Base-by-base conservation (phyloP, 2,329 filamentous ascomycete species). In the Cytospora piceicola region DNA sequence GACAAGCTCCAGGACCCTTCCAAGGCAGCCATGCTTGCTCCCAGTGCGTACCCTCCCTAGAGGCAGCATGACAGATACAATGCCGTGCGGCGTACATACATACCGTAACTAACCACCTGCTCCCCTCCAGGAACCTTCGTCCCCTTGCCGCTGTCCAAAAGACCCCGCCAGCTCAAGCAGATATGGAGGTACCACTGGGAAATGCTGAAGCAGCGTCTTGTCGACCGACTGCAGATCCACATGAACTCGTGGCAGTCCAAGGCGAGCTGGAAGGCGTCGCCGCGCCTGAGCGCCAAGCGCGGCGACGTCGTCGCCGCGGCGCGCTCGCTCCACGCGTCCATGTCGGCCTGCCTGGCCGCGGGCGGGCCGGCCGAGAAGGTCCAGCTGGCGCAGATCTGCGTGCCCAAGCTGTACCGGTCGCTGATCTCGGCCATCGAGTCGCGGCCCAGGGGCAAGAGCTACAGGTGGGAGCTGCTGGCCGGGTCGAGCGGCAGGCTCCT, bases 291-390 rank as follows among this genome's bases (percentile, higher is more conserved):
- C 39, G 61, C 82, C 30, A 70, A 76, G 30, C 79, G 78, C 17
- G 70, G 75, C 27, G 73, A 75, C 61, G 77, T 85, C 56, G 74
- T 80, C 11, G 82, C 85, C 1, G 81, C 82, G 0, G 89, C 88
- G 36, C 82, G 85, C 71, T 81, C 79, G 24, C 78, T 90, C 72
- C 88, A 92, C 75, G 77, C 79, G 61, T 77, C 84, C 69, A 85
- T 91, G 81, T 86, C 87, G 70, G 80, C 82, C 65, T 85, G 85
- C 5, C 83, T 90, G 58, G 89, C 89, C 8, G 76, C 77, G 2
- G 87, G 85, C 66, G 63, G 63, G 11, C 24, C 54, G 20, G 57
- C 20, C 6, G 85, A 90, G 77, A 77, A 79, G 69, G 69, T 72
- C 2, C 77, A 80, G 6, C 77, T 91, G 30, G 76, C 80, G 55